Evolutionary conservation across 768 basidiomycete species (phyloP), one percentile per base, ranked within the genome.

Genomic region (Dictyophora rubrovolvata): DNA sequence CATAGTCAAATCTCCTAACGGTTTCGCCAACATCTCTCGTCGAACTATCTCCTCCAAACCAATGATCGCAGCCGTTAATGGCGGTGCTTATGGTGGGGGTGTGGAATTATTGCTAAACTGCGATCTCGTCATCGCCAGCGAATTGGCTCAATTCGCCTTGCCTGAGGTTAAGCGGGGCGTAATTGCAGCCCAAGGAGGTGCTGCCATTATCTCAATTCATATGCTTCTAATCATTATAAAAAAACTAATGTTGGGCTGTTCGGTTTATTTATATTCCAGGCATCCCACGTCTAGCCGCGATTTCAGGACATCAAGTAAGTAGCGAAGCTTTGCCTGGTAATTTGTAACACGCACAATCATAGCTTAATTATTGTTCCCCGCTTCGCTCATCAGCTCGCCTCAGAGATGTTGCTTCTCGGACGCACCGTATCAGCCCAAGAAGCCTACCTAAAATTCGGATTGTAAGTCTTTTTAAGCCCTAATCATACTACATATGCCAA

Each of bases 161-260:
- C 86, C 87, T 0, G 89, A 91, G 64, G 89, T 89, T 4, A 86
- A 83, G 68, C 77, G 86, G 28, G 89, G 90, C 0, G 88, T 89
- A 8, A 65, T 87, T 33, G 87, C 86, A 12, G 71, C 78, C 12
- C 83, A 85, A 65, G 89, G 89, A 65, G 87, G 86, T 83, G 61
- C n/a, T 55, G 77, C 72, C 1, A 47, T 56, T 48, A 48, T 53
- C 46, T 50, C 28, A 33, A 16, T 21, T n/a, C 10, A 20, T 51
- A 46, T 5, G 12, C 7, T 22, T 21, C 23, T 49, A 34, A 14
- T 17, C 10, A 18, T 23, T 22, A 18, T 63, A 33, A 53, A 18
- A 52, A 18, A 33, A 50, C 23, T 21, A 28, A 16, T 28, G 28
- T 28, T 28, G 28, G 28, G 28, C 20, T 51, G 6, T 16, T 37